Conservation (phyloP, 768 basidiomycete species). For the Sistotremastrum suecicum region DNA sequence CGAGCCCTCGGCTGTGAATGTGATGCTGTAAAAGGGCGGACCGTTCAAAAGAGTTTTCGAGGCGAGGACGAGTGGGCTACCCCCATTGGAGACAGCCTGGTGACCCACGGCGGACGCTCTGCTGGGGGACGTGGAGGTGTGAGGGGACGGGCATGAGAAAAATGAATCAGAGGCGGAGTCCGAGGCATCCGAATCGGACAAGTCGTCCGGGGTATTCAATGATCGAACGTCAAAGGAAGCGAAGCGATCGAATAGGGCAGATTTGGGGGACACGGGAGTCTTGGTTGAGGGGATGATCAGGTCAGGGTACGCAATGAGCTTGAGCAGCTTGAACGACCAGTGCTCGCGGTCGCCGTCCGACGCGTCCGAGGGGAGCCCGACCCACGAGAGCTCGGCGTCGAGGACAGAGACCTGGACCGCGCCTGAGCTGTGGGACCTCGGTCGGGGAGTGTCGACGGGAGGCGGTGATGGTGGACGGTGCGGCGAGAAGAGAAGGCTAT, state of each 20-base stretch:
- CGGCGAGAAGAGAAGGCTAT: not conserved
- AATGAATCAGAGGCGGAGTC: slow-evolving; percentile 21
- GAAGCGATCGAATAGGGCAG: too few relatives aligned
- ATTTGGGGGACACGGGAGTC: not conserved
- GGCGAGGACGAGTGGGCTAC: too few relatives aligned
- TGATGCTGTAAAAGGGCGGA: slow-evolving; percentile 65
- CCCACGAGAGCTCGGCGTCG: slow-evolving; percentile 59
- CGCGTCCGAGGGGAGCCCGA: slow-evolving; percentile 55
- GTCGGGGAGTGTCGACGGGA: slow-evolving; percentile 7
- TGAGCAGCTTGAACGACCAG: slow-evolving; percentile 68
- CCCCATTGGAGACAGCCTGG: too few relatives aligned
- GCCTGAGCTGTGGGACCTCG: slow-evolving; percentile 38
- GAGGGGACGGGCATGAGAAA: slow-evolving; percentile 4
- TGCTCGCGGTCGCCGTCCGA: slow-evolving; percentile 27
- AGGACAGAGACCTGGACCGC: slow-evolving; percentile 48
- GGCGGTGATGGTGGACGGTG: not conserved
- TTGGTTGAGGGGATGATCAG: slow-evolving; percentile 16
- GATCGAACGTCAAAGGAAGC: not conserved
- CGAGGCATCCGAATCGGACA: not conserved
- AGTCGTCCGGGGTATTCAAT: not conserved
- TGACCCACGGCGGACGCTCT: too few relatives aligned
- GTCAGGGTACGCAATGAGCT: slow-evolving; percentile 64
- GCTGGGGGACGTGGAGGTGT: not conserved
- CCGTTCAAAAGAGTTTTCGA: too few relatives aligned
- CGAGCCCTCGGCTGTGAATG: slow-evolving; percentile 61